phyloP scores from a whole-genome alignment of 176 grass and related monocot genomes.

The Musa beccarii region DNA sequence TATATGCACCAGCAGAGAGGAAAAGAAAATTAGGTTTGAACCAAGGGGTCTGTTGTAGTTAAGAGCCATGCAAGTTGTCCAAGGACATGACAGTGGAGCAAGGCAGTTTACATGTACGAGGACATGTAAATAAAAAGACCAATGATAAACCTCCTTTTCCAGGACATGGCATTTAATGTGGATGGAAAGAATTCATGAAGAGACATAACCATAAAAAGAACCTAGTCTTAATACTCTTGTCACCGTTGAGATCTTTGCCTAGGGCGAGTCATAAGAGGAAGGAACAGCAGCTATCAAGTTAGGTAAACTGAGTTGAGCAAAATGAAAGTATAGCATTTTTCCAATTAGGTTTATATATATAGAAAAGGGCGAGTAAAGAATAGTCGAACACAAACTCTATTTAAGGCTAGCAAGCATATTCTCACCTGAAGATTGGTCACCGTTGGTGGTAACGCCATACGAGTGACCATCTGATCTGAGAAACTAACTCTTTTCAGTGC shows the following conservation, averaged over 20 bases:
- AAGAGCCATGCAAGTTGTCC: too few relatives aligned
- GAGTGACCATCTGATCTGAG: constrained; percentile 53
- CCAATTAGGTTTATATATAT: not conserved
- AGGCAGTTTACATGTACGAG: too few relatives aligned
- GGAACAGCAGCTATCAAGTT: not conserved
- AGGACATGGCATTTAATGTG: too few relatives aligned
- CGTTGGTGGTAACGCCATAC: constrained; percentile 59
- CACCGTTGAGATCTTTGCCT: too few relatives aligned
- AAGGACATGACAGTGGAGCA: too few relatives aligned
- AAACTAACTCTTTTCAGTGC: constrained; percentile 90
- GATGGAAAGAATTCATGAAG: too few relatives aligned
- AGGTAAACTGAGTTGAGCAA: not conserved
- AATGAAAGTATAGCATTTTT: not conserved
- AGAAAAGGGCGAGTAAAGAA: not conserved
- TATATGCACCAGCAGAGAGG: not conserved
- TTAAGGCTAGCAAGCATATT: not conserved
- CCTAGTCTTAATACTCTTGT: too few relatives aligned
- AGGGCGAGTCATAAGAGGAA: not conserved
- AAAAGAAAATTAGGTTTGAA: not conserved
- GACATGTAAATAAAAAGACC: too few relatives aligned
- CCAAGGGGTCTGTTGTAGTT: too few relatives aligned
- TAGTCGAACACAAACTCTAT: not conserved
- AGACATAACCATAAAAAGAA: too few relatives aligned
- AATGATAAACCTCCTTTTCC: too few relatives aligned
- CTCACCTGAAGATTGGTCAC: constrained; percentile 52